Evolutionary conservation across 1,284 basidiomycete genomes (phyloP).

Genomic region (Naganishia sp.): DNA sequence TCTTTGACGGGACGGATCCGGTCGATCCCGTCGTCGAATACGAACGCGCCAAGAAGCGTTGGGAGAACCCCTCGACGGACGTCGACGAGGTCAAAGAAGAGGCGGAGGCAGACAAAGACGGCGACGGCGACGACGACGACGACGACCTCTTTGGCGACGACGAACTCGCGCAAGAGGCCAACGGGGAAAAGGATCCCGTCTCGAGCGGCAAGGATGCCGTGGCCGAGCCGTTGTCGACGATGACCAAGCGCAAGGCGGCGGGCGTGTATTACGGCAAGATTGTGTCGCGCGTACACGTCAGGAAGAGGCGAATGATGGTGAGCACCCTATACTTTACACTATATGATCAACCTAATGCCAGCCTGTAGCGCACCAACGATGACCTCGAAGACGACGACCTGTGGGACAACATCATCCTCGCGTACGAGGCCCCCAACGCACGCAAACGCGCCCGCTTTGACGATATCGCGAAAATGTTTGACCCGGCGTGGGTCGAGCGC

Average conservation of each 20-base stretch:
- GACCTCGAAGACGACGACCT: slow-evolving; percentile 29
- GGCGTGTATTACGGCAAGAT: slow-evolving; percentile 29
- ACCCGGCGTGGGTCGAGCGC: slow-evolving; percentile 26
- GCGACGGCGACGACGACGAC: slow-evolving; percentile 31
- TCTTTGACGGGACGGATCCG: slow-evolving; percentile 26
- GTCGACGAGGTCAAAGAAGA: neutral
- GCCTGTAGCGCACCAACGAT: slow-evolving; percentile 12
- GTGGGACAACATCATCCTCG: slow-evolving; percentile 30
- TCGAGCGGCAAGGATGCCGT: slow-evolving; percentile 11
- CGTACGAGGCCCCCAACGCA: slow-evolving; percentile 19
- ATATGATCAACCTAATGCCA: neutral
- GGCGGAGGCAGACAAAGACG: neutral
- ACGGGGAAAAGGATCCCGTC: slow-evolving; percentile 22
- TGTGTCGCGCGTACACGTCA: slow-evolving; percentile 24
- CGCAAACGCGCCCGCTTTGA: slow-evolving; percentile 26
- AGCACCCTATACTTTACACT: neutral
- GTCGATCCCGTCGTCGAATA: slow-evolving; percentile 9
- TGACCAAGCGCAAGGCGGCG: slow-evolving; percentile 26
- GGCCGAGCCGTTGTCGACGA: slow-evolving; percentile 15
- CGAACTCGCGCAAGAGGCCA: slow-evolving; percentile 29
- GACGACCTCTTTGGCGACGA: slow-evolving; percentile 34
- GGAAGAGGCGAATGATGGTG: slow-evolving; percentile 24
- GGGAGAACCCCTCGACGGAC: neutral
- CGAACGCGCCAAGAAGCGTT: slow-evolving; percentile 8
- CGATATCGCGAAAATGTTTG: slow-evolving; percentile 25